These are phyloP conservation scores for Psidium friedrichsthalianum DNA, from an alignment of 345 rosid species.

Conservation along the genomic window DNA sequence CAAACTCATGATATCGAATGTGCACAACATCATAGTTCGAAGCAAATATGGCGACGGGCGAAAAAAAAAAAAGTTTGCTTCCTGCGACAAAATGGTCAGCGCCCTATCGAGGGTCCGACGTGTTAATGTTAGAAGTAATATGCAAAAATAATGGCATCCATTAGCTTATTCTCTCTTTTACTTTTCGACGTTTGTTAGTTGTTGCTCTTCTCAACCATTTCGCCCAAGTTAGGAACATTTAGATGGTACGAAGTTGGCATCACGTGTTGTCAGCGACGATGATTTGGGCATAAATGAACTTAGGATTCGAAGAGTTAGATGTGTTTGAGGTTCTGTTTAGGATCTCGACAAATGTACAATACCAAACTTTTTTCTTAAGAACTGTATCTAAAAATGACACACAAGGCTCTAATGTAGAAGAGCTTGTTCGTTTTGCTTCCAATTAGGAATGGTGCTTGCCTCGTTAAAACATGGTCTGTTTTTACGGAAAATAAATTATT, in stretches of 20 bases:
- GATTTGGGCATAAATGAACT: background rate
- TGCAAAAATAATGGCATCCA: too few relatives aligned
- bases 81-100: background rate
- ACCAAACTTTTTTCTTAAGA: background rate
- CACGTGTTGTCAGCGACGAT: background rate
- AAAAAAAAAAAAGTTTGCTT: background rate
- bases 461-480: background rate
- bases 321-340: background rate
- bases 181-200: background rate
- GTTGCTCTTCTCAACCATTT: background rate
- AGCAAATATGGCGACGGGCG: background rate
- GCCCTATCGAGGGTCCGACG: background rate
- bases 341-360: background rate
- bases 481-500: background rate
- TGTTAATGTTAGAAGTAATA: background rate
- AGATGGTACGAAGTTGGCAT: background rate
- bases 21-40: background rate
- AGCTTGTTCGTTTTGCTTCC: background rate
- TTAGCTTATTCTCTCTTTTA: too few relatives aligned
- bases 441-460: background rate
- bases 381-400: background rate
- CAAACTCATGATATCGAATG: background rate
- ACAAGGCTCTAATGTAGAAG: background rate
- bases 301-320: background rate
- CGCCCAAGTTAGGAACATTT: background rate